Base-by-base conservation (phyloP, 2,329 filamentous ascomycete species). In the Fusarium veterinarium region DNA sequence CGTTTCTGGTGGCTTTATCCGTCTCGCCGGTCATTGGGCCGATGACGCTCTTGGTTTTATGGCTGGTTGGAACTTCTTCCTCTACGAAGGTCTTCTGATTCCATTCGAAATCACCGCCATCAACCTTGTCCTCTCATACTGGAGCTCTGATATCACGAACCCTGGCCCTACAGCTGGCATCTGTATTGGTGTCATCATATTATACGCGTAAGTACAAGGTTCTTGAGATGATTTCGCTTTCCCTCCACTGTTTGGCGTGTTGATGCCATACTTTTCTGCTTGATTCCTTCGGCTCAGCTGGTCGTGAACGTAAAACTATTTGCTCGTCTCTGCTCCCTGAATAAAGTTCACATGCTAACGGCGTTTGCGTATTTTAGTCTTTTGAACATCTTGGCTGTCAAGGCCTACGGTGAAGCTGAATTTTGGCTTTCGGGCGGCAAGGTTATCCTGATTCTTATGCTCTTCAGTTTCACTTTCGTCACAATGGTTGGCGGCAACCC, bases 401-500 rank as follows among this genome's bases (percentile, higher is more conserved):
- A 89, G 69, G 90, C 84, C 81, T 93, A 90, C 75, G 91, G 91
- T 71, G 91, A 93, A 78, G 88, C 91, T 16, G 93, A 95, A 77
- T 95, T 95, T 76, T 91, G 87, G 87, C 83, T 91, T 6, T 87
- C 88, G 5, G 82, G 81, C 42, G 90, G 90, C 71, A 93, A 93
- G 79, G 85, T 93, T 38, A 79, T 93, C 28, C 84, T 93, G 51
- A 92, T 92, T 74, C 83, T 91, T 67, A 89, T 90, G 17, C 84
- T 93, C 59, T 91, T 94, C 79, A 82, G 86, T 76, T 95, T 92
- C 81, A 95, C 93, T n/a, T 92, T 95, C 77, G 86, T 95, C 74
- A 91, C 90, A 53, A 94, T 95, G 91, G 84, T 94, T 12, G 93
- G 93, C 40, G 93, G 92, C 35, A 95, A 95, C 73, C 93, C 93